phyloP scores from a whole-genome alignment of 495 filamentous ascomycete genomes.

The Podospora australis region DNA sequence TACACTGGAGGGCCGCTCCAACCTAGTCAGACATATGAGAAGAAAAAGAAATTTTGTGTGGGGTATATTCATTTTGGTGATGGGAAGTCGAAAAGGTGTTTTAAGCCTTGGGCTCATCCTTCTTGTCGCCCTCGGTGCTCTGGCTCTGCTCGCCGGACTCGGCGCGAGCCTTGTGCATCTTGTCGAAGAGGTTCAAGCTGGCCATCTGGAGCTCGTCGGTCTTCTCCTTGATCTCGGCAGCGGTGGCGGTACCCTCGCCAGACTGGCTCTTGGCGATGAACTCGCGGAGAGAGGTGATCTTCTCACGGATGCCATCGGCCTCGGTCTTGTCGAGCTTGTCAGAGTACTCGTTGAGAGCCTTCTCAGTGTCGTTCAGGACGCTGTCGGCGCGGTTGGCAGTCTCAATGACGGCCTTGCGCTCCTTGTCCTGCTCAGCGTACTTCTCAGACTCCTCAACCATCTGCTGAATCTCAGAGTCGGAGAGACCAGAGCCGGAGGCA shows the following conservation, averaged over 20 bases:
- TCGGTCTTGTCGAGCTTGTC: conserved; percentile 96
- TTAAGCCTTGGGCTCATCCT: conserved; percentile 50
- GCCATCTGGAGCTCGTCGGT: conserved; percentile 94
- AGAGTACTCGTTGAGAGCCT: conserved; percentile 92
- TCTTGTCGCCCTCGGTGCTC: conserved; percentile 78
- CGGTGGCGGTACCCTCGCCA: conserved; percentile 77
- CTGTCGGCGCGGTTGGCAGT: conserved; percentile 94
- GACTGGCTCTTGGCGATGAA: conserved; percentile 91
- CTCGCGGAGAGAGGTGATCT: conserved; percentile 84
- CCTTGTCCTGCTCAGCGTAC: conserved; percentile 91
- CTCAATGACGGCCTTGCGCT: conserved; percentile 92
- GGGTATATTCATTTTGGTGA: conserved; percentile 23
- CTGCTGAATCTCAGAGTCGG: conserved; percentile 83
- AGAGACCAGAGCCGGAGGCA: conserved; percentile 96
- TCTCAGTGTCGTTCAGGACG: conserved; percentile 96
- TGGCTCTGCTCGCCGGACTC: conserved; percentile 49
- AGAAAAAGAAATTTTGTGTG: conserved; percentile 17
- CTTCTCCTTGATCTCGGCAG: conserved; percentile 93
- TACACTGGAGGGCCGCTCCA: conserved; percentile 31
- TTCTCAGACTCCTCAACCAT: conserved; percentile 98
- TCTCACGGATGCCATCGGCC: conserved; percentile 85
- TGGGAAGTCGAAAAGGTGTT: conserved; percentile 6
- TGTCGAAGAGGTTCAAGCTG: conserved; percentile 94
- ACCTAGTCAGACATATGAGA: conserved; percentile 29
- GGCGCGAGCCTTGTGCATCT: conserved; percentile 94